Base-by-base conservation (phyloP, 768 basidiomycete genomes). In the Phanerochaete sordida region DNA sequence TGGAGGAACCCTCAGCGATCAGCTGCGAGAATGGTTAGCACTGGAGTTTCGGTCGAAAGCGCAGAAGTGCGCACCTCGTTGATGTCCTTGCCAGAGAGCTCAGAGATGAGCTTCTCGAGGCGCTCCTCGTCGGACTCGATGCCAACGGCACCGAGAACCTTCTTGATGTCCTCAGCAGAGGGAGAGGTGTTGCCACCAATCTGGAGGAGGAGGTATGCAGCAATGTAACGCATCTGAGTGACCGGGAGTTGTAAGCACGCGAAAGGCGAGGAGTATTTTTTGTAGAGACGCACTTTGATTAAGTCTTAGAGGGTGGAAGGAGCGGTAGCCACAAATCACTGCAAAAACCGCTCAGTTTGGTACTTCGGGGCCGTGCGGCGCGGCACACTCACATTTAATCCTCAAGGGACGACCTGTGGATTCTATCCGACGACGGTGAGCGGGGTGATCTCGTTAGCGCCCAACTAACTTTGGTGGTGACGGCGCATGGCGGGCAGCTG, bases 151-250 rank as follows among this genome's bases (percentile, higher is more conserved):
- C 70, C 76, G 67, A 99, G 87, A 71, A 98, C 85, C 69, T 87
- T 87, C 79, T 87, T 93, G 79, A 99, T 81, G 74, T 98, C 95
- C 48, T 70, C 82, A 57, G 91, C 91, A 62, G 88, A 86, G 64
- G 97, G 95, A 64, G 83, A 84, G 69, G 87, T 77, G 72, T 98
- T 98, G 58, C 97, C 97, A 66, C 94, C 97, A 73, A 86, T 84
- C 76, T 91, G 90, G 79, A 98, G 94, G 74, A 99, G 93, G 62
- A 99, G 87, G 83, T 97, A 98, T 66, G 94, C 93, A 79, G 94
- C 95, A 76, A 98, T 80, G 73, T 94, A 79, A 77, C 91, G 91
- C 92, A 94, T 94, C 89, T 91, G 66, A 30, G 24, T 4, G 23
- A 39, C 23, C 44, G 24, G 43, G 26, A 49, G 44, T n/a, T 13